phyloP scores from a whole-genome alignment of 2,329 filamentous ascomycete genomes.

The Ophiostoma quercus region DNA sequence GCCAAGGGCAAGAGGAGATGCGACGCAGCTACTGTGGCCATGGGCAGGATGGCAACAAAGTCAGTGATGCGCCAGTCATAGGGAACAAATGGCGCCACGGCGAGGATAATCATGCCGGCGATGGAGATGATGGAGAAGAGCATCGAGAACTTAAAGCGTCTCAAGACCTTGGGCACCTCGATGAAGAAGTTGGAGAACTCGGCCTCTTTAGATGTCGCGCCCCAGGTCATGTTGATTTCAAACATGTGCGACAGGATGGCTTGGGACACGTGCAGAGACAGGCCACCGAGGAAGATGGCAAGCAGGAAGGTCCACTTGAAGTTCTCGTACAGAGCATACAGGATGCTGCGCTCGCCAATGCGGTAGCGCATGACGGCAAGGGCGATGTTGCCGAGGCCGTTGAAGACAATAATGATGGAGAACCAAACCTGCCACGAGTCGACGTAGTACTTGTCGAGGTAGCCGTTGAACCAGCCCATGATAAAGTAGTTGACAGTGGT shows the following conservation, averaged over 20 bases:
- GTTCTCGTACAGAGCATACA: slow-evolving; percentile 55
- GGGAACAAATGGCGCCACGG: slow-evolving; percentile 59
- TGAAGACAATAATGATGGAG: slow-evolving; percentile 73
- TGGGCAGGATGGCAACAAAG: slow-evolving; percentile 70
- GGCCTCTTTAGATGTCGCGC: slow-evolving; percentile 75
- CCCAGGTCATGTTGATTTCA: slow-evolving; percentile 81
- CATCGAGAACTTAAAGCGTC: slow-evolving; percentile 72
- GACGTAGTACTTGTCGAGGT: slow-evolving; percentile 74
- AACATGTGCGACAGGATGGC: slow-evolving; percentile 79
- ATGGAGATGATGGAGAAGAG: slow-evolving; percentile 55
- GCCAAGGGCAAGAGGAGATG: slow-evolving; percentile 68
- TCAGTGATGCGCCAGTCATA: slow-evolving; percentile 61
- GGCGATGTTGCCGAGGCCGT: slow-evolving; percentile 66
- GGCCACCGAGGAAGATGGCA: slow-evolving; percentile 75
- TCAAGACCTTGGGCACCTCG: slow-evolving; percentile 72
- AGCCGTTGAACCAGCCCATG: slow-evolving; percentile 70
- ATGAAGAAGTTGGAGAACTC: slow-evolving; percentile 81
- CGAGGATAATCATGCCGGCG: slow-evolving; percentile 58
- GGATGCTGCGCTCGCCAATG: slow-evolving; percentile 56
- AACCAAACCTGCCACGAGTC: slow-evolving; percentile 77
- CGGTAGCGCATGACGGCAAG: slow-evolving; percentile 70
- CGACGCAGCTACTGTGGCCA: slow-evolving; percentile 63
- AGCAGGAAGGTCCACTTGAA: slow-evolving; percentile 71
- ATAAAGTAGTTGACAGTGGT: slow-evolving; percentile 70
- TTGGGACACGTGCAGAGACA: slow-evolving; percentile 75